phyloP scores from a whole-genome alignment of 352 stramenopile species.

The Phytophthora cajani region DNA sequence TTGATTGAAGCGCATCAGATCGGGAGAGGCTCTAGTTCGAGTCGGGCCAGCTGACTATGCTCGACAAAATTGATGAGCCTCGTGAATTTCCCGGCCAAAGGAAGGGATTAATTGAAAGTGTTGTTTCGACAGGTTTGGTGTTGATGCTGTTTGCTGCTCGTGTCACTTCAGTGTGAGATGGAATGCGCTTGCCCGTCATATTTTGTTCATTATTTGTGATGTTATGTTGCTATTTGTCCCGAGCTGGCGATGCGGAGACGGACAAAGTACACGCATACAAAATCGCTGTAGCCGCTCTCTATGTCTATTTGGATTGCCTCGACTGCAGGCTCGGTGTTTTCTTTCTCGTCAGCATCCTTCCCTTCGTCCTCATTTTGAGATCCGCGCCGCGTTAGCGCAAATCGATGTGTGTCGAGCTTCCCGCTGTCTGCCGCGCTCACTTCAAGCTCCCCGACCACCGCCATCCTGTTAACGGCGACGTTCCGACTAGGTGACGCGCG shows the following conservation, averaged over 20 bases:
- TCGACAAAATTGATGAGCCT: background rate
- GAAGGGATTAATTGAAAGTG: constrained; percentile 3
- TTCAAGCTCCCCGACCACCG: constrained; percentile 43
- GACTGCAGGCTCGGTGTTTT: constrained; percentile 13
- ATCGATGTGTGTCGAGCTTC: constrained; percentile 64
- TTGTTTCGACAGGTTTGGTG: background rate
- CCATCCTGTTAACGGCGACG: constrained; percentile 36
- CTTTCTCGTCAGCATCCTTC: constrained; percentile 18
- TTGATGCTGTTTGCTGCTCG: background rate
- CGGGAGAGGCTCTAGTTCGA: background rate
- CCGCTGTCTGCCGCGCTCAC: constrained; percentile 45
- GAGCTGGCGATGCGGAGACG: constrained; percentile 40
- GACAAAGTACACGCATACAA: constrained; percentile 75
- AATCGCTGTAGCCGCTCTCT: constrained; percentile 71
- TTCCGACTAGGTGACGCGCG: constrained; percentile 48
- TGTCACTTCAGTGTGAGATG: background rate
- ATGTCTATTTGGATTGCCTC: constrained; percentile 76
- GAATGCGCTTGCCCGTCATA: background rate
- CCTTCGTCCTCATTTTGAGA: constrained; percentile 15
- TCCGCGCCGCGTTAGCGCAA: constrained; percentile 31
- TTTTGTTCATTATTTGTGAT: constrained; percentile 13
- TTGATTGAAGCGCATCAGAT: background rate
- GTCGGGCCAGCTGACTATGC: background rate
- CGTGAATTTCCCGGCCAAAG: constrained; percentile 5
- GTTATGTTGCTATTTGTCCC: constrained; percentile 26